phyloP scores from a whole-genome alignment of 1,284 basidiomycete species.

The Irpex sp. region DNA sequence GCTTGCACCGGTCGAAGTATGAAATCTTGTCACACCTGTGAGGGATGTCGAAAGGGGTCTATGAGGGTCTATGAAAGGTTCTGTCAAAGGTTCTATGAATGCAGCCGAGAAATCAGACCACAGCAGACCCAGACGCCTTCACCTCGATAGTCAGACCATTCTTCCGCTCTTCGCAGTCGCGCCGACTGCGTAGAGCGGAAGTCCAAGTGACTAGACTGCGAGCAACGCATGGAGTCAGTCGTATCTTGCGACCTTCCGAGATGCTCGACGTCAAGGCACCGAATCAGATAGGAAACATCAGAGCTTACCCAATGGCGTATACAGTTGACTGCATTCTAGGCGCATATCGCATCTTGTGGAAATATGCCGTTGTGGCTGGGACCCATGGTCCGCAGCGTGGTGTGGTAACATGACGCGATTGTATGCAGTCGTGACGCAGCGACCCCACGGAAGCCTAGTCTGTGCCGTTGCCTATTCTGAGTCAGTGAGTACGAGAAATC shows the following conservation, averaged over 20 bases:
- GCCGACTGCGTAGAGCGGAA: not conserved
- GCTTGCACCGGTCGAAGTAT: too few relatives aligned
- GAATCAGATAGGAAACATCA: not conserved
- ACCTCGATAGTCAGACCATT: not conserved
- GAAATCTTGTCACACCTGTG: too few relatives aligned
- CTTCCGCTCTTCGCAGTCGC: not conserved
- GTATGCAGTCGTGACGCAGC: not conserved
- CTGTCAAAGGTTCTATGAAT: too few relatives aligned
- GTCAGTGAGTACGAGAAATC: too few relatives aligned
- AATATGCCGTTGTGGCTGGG: too few relatives aligned
- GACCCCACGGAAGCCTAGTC: not conserved
- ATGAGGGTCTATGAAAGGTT: too few relatives aligned
- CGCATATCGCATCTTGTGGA: not conserved
- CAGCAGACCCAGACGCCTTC: not conserved
- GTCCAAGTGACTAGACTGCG: not conserved
- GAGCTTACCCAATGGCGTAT: not conserved
- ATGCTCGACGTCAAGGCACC: too few relatives aligned
- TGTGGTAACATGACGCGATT: not conserved
- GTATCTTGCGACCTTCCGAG: too few relatives aligned
- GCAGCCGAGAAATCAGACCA: not conserved
- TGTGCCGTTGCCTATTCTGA: too few relatives aligned
- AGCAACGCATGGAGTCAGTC: not conserved
- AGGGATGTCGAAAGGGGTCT: too few relatives aligned
- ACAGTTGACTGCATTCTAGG: not conserved
- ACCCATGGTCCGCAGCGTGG: not conserved